phyloP scores from a whole-genome alignment of 2,329 filamentous ascomycete genomes.

The Thermochaetoides dissita region DNA sequence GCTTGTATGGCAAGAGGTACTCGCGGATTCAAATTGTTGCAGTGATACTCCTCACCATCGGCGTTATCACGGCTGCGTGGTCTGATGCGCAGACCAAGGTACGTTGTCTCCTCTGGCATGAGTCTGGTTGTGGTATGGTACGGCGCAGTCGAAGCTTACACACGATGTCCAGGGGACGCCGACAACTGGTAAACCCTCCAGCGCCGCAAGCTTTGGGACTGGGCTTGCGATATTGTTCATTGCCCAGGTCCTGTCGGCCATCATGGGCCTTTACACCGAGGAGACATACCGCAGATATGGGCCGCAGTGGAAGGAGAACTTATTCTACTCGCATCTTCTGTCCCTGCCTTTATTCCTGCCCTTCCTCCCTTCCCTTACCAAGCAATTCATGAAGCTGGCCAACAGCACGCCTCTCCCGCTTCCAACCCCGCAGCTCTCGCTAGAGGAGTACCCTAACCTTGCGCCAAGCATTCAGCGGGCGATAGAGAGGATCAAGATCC shows the following conservation, averaged over 20 bases:
- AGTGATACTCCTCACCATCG: constrained; percentile 69
- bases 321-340: constrained; percentile 80
- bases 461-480: constrained; percentile 25
- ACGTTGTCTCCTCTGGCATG: constrained; percentile 13
- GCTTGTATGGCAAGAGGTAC: constrained; percentile 73
- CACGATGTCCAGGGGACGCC: too few relatives aligned
- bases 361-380: constrained; percentile 49
- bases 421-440: constrained; percentile 17
- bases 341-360: constrained; percentile 65
- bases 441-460: constrained; percentile 21
- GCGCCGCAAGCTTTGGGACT: constrained; percentile 36
- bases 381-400: constrained; percentile 50
- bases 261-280: constrained; percentile 92
- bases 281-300: constrained; percentile 76
- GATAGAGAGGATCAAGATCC: constrained; percentile 32
- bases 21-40: constrained; percentile 66
- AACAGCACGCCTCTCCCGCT: constrained; percentile 46
- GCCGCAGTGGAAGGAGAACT: constrained; percentile 84
- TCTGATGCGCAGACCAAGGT: constrained; percentile 80
- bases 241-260: constrained; percentile 78
- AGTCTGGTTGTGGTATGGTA: too few relatives aligned
- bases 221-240: constrained; percentile 74
- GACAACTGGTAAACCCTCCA: constrained; percentile 1
- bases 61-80: constrained; percentile 78
- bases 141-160: too few relatives aligned